These are phyloP conservation scores for Irpex sp. DNA, from an alignment of 1,284 basidiomycete genomes.

Conservation along the genomic window DNA sequence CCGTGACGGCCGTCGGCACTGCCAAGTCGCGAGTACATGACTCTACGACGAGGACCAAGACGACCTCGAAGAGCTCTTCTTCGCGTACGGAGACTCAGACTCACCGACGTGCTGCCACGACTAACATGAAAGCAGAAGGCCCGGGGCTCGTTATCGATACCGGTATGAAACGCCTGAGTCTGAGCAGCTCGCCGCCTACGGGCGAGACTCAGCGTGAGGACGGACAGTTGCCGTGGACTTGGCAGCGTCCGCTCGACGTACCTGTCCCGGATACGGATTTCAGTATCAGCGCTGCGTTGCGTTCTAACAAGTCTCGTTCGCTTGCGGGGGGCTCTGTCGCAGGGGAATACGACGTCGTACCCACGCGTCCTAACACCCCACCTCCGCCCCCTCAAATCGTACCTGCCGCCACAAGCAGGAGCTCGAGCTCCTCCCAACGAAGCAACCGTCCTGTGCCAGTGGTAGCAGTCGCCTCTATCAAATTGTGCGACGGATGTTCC, in stretches of 20 bases:
- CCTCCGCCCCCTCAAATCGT: too few species aligned
- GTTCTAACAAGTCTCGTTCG: neutral
- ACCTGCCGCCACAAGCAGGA: neutral
- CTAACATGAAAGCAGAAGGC: neutral
- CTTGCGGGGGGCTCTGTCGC: too few species aligned
- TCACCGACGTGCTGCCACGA: too few species aligned
- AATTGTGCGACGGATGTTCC: neutral
- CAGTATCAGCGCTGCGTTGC: neutral
- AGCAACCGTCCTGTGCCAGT: neutral
- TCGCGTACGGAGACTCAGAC: neutral
- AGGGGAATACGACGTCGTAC: neutral
- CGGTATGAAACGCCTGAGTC: neutral
- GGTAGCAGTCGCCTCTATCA: neutral
- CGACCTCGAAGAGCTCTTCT: neutral
- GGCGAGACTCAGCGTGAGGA: neutral
- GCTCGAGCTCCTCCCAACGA: neutral
- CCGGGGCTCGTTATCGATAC: neutral
- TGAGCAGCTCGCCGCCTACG: neutral
- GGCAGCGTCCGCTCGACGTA: neutral
- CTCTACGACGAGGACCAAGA: neutral
- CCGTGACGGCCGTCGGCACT: neutral
- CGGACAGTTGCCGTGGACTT: neutral
- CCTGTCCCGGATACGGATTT: neutral
- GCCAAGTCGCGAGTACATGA: neutral
- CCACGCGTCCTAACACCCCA: neutral